Conservation (phyloP, 768 basidiomycete species). For the Amanita subjunquillea region DNA sequence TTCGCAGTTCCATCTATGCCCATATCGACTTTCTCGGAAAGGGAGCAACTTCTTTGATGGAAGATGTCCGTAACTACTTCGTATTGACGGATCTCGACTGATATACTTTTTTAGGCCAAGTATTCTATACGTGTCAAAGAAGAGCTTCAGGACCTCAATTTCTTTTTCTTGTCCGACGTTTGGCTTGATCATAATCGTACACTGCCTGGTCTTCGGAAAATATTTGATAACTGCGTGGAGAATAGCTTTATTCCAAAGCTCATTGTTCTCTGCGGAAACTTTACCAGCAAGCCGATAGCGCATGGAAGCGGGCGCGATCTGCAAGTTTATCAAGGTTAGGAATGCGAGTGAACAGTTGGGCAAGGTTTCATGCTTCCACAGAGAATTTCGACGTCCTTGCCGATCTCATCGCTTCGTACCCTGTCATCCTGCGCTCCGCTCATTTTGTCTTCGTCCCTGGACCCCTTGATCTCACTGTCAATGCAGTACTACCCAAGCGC, state of each 20-base stretch:
- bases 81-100: background rate
- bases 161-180: constrained; percentile 93
- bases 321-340: constrained; percentile 74
- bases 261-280: constrained; percentile 92
- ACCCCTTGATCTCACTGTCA: constrained; percentile 80
- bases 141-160: constrained; percentile 68
- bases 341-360: background rate
- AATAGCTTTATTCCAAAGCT: constrained; percentile 80
- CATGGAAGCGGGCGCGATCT: constrained; percentile 73
- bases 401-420: constrained; percentile 76
- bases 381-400: constrained; percentile 84
- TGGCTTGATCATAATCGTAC: constrained; percentile 90
- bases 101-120: constrained; percentile 35
- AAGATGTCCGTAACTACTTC: constrained; percentile 57
- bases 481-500: constrained; percentile 71
- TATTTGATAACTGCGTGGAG: constrained; percentile 87
- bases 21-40: constrained; percentile 97
- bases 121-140: constrained; percentile 51
- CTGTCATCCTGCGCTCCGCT: constrained; percentile 62
- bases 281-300: constrained; percentile 72
- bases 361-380: constrained; percentile 18
- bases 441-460: constrained; percentile 95
- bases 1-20: constrained; percentile 76
- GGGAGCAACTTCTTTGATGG: constrained; percentile 79
- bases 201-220: constrained; percentile 64